Evolutionary conservation across 176 grass and related monocot species (phyloP).

Genomic region (Aegilops sharonensis): DNA sequence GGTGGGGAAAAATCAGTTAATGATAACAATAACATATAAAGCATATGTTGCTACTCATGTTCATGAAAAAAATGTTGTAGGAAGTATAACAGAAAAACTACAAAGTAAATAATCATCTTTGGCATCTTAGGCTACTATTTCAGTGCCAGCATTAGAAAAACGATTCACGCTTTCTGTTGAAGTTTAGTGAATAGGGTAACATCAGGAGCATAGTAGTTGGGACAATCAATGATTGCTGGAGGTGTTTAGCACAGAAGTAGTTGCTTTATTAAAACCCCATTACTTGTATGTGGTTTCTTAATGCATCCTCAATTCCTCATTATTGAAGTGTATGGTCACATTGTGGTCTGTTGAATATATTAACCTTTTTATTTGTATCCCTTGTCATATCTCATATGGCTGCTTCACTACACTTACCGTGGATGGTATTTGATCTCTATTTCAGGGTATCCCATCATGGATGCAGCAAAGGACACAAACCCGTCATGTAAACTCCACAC

Average conservation of each 20-base stretch:
- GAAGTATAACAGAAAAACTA: background rate
- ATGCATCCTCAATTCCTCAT: background rate
- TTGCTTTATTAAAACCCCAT: background rate
- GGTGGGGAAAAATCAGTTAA: background rate
- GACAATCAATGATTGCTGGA: background rate
- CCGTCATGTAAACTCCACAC: constrained; percentile 63
- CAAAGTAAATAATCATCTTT: background rate
- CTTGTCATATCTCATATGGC: background rate
- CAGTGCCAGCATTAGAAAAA: background rate
- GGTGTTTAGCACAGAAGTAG: background rate
- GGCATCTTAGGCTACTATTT: background rate
- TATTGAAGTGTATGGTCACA: background rate
- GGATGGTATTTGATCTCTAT: constrained; percentile 23
- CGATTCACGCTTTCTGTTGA: background rate
- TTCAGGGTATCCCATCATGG: constrained; percentile 45
- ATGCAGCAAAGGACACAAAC: constrained; percentile 28
- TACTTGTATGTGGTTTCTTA: background rate
- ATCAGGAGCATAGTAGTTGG: background rate
- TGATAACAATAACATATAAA: background rate
- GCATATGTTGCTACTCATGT: background rate
- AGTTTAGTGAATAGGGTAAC: background rate
- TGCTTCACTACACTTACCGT: constrained; percentile 7
- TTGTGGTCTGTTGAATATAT: background rate
- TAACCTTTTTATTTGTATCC: background rate
- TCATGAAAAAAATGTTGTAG: background rate